A percentile compares a stretch with the other conserved stretches of the same genome.
phyloP scores from a whole-genome alignment of 1,284 basidiomycete species.

The Trametes hirsuta region DNA sequence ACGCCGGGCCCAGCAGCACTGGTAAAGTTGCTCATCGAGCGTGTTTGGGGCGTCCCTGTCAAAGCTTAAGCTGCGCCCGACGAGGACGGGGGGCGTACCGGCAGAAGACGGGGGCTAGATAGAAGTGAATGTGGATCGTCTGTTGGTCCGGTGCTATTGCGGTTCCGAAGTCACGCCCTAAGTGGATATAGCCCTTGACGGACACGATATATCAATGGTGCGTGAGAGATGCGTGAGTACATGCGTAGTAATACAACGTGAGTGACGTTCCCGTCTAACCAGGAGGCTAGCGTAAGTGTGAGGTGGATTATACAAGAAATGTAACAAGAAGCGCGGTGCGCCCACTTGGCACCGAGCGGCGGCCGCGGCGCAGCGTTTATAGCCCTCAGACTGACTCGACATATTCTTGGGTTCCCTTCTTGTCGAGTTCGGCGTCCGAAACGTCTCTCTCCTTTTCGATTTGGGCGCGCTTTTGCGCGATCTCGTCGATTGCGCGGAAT shows the following conservation, averaged over 20 bases:
- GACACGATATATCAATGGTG: not conserved
- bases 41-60: constrained; percentile 57
- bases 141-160: constrained; percentile 1
- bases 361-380: not conserved
- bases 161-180: not conserved
- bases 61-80: constrained; percentile 15
- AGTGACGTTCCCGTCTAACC: constrained; percentile 12
- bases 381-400: constrained; percentile 21
- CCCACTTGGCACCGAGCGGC: not conserved
- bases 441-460: constrained; percentile 18
- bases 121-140: not conserved
- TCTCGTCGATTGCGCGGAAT: constrained; percentile 51
- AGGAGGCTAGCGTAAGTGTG: constrained; percentile 3
- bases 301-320: constrained; percentile 5
- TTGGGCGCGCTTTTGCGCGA: constrained; percentile 26
- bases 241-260: constrained; percentile 17
- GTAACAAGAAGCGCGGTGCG: not conserved
- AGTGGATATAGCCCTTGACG: not conserved
- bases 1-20: constrained; percentile 62
- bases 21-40: constrained; percentile 49
- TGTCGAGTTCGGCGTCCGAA: constrained; percentile 27
- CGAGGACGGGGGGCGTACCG: constrained; percentile 16
- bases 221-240: constrained; percentile 3
- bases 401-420: constrained; percentile 31
- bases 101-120: not conserved